Base-by-base conservation (phyloP, 441 rosid genomes). In the Bocquillonia castaneifolia region DNA sequence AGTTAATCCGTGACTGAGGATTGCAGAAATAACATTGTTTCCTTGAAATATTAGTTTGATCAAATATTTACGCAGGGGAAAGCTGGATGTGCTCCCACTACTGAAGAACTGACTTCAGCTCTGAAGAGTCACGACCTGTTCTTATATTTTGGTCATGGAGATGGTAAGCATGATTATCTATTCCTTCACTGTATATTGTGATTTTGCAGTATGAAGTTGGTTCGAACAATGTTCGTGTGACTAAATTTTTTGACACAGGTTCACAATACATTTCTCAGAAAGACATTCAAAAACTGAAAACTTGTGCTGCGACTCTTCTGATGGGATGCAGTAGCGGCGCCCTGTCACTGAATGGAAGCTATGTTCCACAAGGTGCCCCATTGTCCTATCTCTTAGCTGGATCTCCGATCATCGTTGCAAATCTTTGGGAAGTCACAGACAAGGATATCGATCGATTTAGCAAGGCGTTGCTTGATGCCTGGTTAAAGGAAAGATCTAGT, bases 341-440 rank as follows among this genome's bases (percentile, higher is more conserved):
- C 18, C 69, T 95, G 66, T 73, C 78, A 61, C 77, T 89, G 45
- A 82, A 87, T 39, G 99, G 99, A 25, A 74, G 86, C 64, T 95
- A 95, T 69, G 72, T 77, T 59, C 99, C 99, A 0, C 80, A 87
- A 75, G 99, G 99, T 59, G 69, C 86, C 44, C 85, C 88, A 3
- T 81, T 95, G 31, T 88, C 88, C 13, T 95, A 88, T 72, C 89
- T 90, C 34, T 73, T 79, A 39, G 97, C 97, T 0, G 97, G 98
- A 12, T 89, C 98, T 29, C 99, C 99, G 1, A 82, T 83, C 70
- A 88, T 84, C 61, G 77, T 94, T 5, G 96, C 94, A 50, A 92
- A 87, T 70, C 86, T 94, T 26, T 94, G 98, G 99, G 98, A 94
- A 37, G 99, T 94, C 52, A 94, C 99, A 4, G 97, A 94, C 82